Conservation (phyloP, 2,329 filamentous ascomycete genomes). For the Aspergillus pseudoviridinutans region DNA sequence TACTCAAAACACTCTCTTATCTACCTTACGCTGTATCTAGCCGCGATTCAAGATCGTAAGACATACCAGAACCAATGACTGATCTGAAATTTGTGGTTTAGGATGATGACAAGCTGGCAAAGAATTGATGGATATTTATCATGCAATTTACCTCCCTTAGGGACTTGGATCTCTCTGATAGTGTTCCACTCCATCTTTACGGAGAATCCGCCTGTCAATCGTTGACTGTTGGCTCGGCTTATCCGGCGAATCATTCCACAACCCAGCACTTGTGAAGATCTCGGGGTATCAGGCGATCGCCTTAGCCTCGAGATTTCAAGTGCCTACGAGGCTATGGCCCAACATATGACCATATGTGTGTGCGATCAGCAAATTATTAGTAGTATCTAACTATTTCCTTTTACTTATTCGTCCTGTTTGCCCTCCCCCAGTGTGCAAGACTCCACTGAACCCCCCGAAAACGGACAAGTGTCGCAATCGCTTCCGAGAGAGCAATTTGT, state of each 20-base stretch:
- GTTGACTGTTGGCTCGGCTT: slow-evolving; percentile 11
- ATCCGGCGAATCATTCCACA: slow-evolving; percentile 15
- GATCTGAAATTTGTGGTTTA: not conserved
- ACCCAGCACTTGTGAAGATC: not conserved
- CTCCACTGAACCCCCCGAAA: not conserved
- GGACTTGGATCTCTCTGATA: not conserved
- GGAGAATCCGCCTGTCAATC: not conserved
- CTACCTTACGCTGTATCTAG: too few relatives aligned
- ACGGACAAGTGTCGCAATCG: not conserved
- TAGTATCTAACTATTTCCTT: not conserved
- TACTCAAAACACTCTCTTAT: not conserved
- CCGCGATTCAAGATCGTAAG: too few relatives aligned
- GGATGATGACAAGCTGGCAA: not conserved
- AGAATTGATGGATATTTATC: not conserved
- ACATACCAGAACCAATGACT: too few relatives aligned
- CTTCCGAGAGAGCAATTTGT: not conserved
- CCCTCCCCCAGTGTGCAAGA: not conserved
- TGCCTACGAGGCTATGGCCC: not conserved
- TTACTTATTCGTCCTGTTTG: not conserved
- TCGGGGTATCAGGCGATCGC: not conserved
- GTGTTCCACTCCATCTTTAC: not conserved
- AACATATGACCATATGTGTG: not conserved
- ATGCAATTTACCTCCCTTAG: not conserved
- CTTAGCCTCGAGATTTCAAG: not conserved
- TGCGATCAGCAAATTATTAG: not conserved